phyloP scores from a whole-genome alignment of 75 land plant species.

The Adiantum capillusveneris region DNA sequence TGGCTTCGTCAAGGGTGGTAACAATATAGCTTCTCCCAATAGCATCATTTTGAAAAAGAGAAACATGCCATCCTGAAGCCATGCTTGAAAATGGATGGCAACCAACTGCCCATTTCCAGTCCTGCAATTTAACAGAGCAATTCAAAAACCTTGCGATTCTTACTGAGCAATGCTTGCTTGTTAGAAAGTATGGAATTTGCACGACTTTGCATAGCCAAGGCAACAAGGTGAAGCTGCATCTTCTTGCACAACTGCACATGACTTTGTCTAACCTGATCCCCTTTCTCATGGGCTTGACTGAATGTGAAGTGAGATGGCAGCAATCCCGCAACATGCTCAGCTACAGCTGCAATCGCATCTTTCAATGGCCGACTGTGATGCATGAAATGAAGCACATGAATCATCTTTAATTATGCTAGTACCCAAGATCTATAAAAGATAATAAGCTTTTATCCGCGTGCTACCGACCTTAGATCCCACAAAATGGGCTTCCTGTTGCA shows the following conservation, averaged over 20 bases:
- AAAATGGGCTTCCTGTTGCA: slow-evolving; percentile 80
- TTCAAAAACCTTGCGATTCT: no score
- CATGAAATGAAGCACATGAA: no score
- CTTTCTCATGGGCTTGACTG: slow-evolving; percentile 90
- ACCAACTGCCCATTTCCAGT: slow-evolving; percentile 95
- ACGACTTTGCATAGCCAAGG: no score
- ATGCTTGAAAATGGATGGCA: slow-evolving; percentile 75
- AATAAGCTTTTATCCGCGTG: no score
- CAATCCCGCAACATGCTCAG: slow-evolving; percentile 90
- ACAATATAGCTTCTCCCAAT: slow-evolving; percentile 88
- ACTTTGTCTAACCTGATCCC: slow-evolving; percentile 78
- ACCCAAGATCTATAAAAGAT: no score
- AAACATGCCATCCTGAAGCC: slow-evolving; percentile 69
- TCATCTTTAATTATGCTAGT: no score
- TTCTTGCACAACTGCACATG: no score
- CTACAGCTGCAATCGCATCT: slow-evolving; percentile 82
- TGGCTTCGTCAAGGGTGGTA: slow-evolving; percentile 80
- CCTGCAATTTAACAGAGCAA: no score
- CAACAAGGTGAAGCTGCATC: no score
- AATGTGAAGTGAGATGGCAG: slow-evolving; percentile 84
- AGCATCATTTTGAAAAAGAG: slow-evolving; percentile 75
- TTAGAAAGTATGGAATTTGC: background rate
- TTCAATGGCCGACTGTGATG: slow-evolving; percentile 74
- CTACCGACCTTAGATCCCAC: slow-evolving; percentile 80
- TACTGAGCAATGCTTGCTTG: background rate